Evolutionary conservation across 2,329 filamentous ascomycete species (phyloP), one percentile per base, ranked within the genome.

Genomic region (Sarocladium strictum): DNA sequence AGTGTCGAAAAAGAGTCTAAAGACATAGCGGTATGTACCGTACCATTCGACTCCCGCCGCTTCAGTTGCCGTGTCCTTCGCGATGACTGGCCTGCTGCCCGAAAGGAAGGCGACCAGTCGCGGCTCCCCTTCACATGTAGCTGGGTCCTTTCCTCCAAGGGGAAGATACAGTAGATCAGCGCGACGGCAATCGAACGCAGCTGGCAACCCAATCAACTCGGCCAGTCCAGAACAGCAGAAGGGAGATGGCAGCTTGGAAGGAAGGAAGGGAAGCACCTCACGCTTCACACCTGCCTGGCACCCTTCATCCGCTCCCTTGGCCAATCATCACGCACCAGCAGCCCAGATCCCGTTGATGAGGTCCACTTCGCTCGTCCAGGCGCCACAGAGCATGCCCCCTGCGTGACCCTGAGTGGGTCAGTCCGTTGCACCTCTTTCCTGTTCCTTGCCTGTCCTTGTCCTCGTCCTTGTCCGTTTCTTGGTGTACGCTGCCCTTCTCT

Each of bases 361-460:
- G 26, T 51, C 47, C 47, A 51, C 47, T 51, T 35, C 14, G 47
- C 17, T 17, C 27, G 27, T 10, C 14, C 27, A 35, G 47, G 47
- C 47, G 47, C 47, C 27, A 51, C 47, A 51, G 35, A 29, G 47
- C 47, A 51, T n/a, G 29, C 47, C 47, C 47, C 47, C 47, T 51
- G 47, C 47, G 47, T 51, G 47, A 51, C 47, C 47, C 29, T 51
- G 27, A 29, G 47, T 51, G 47, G 47, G 47, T 21, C 43, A 12
- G 7, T 32, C 29, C 29, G 29, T 32, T 32, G 29, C 29, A 32
- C 29, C 29, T 32, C 29, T 32, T 6, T 12, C 12, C 29, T 32
- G 6, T 6, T 32, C 29, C 12, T 7, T 32, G 29, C 27, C 10
- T 17, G 27, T 23, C 47, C 23, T 14, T 35, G 27, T 35, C 10